Conservation (phyloP, 2,329 filamentous ascomycete genomes). For the Anthostomella pinea region DNA sequence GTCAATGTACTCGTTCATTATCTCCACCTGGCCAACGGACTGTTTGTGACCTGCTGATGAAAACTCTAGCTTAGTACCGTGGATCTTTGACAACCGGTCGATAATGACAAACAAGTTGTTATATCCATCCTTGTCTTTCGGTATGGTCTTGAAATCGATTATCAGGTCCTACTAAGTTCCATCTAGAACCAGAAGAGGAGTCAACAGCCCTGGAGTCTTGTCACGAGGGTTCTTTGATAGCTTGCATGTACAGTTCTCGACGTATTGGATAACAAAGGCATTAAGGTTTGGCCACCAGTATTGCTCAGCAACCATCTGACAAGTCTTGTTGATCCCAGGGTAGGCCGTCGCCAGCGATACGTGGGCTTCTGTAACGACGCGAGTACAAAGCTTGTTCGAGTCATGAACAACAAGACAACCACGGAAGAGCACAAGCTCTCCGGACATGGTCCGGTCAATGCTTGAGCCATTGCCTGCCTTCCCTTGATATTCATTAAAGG, state of each 20-base stretch:
- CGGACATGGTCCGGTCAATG: too few relatives aligned
- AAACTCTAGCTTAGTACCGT: not conserved
- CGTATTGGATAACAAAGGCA: not conserved
- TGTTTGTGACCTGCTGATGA: not conserved
- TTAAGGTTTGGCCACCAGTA: not conserved
- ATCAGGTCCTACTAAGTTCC: not conserved
- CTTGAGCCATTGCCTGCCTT: too few relatives aligned
- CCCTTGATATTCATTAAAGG: too few relatives aligned
- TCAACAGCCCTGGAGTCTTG: not conserved
- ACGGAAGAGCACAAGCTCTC: too few relatives aligned
- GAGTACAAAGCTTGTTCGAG: too few relatives aligned
- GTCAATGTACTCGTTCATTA: too few relatives aligned
- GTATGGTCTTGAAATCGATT: conserved; percentile 1
- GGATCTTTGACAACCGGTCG: too few relatives aligned
- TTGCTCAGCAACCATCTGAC: not conserved
- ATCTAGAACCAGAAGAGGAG: not conserved
- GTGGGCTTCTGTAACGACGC: too few relatives aligned
- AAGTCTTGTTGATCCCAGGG: not conserved
- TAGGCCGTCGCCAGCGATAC: not conserved
- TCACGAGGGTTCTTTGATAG: not conserved
- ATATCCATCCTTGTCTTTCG: not conserved
- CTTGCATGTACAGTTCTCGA: not conserved
- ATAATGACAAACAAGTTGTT: not conserved
- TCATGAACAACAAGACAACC: too few relatives aligned
- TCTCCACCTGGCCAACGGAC: not conserved